phyloP scores from a whole-genome alignment of 768 basidiomycete species.

The Termitomyces sp. region DNA sequence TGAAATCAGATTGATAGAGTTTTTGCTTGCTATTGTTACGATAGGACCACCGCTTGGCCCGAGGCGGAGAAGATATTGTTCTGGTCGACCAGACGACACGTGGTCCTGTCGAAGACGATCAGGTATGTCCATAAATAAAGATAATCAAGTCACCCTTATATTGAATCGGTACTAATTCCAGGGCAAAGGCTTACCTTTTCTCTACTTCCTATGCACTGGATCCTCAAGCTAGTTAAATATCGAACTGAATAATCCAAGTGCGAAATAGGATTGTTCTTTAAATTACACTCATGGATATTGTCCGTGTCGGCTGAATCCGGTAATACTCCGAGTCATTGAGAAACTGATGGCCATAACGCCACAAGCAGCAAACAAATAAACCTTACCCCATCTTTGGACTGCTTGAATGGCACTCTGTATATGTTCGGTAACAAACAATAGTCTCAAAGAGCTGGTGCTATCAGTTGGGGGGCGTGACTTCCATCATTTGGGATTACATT shows the following conservation, averaged over 20 bases:
- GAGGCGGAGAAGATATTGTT: conserved; percentile 11
- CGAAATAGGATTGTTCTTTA: background rate
- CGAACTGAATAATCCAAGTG: background rate
- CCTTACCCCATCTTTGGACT: background rate
- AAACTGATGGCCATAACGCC: conserved; percentile 1
- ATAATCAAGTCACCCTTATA: background rate
- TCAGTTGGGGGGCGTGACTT: background rate
- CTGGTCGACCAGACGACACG: conserved; percentile 4
- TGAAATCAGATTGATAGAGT: conserved; percentile 16
- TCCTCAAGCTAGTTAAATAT: background rate
- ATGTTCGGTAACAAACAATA: background rate
- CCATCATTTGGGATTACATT: background rate
- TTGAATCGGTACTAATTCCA: background rate
- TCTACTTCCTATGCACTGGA: background rate
- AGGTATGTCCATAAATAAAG: conserved; percentile 6
- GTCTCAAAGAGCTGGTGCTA: background rate
- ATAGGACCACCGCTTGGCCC: conserved; percentile 11
- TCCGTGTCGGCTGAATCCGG: background rate
- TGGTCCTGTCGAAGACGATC: conserved; percentile 11
- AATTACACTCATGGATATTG: background rate
- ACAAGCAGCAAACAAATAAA: conserved; percentile 2
- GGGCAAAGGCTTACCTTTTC: background rate
- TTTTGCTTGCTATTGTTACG: conserved; percentile 15
- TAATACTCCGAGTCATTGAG: background rate
- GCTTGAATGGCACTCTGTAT: background rate